phyloP scores from a whole-genome alignment of 805 yeast genomes.

The Komagataella ulmi region DNA sequence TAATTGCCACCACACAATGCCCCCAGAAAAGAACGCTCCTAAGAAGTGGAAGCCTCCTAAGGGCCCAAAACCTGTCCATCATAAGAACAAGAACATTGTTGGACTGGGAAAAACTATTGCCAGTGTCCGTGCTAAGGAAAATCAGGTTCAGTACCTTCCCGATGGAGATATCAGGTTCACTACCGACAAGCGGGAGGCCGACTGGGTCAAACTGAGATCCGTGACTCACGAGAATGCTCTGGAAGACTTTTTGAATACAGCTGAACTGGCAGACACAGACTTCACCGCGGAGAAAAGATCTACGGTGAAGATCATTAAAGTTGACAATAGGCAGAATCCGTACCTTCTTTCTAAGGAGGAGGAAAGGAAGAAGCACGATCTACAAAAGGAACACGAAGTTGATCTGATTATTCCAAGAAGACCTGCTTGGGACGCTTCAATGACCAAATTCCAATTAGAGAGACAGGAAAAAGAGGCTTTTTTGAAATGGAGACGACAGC shows the following conservation, averaged over 20 bases:
- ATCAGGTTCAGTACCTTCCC: slow-evolving; percentile 58
- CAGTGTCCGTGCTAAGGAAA: slow-evolving; percentile 57
- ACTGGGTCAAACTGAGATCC: slow-evolving; percentile 83
- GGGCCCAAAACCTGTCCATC: slow-evolving; percentile 85
- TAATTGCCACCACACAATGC: slow-evolving; percentile 8
- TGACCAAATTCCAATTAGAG: slow-evolving; percentile 67
- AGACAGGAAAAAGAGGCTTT: slow-evolving; percentile 83
- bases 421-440: slow-evolving; percentile 70
- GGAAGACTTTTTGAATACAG: slow-evolving; percentile 91
- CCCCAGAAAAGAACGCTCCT: slow-evolving; percentile 31
- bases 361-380: slow-evolving; percentile 40
- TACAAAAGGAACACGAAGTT: slow-evolving; percentile 54
- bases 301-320: slow-evolving; percentile 72
- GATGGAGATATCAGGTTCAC: slow-evolving; percentile 87
- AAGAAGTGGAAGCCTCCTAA: slow-evolving; percentile 82
- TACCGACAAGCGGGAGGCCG: slow-evolving; percentile 71
- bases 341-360: slow-evolving; percentile 56
- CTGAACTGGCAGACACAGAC: slow-evolving; percentile 91
- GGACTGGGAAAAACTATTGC: slow-evolving; percentile 81
- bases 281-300: slow-evolving; percentile 84
- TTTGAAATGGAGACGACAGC: slow-evolving; percentile 84
- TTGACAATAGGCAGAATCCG: slow-evolving; percentile 38
- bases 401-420: slow-evolving; percentile 82
- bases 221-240: slow-evolving; percentile 90
- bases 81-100: slow-evolving; percentile 69